These are phyloP conservation scores for Colletotrichum sublineola DNA, from an alignment of 2,329 filamentous ascomycete species.

Conservation along the genomic window DNA sequence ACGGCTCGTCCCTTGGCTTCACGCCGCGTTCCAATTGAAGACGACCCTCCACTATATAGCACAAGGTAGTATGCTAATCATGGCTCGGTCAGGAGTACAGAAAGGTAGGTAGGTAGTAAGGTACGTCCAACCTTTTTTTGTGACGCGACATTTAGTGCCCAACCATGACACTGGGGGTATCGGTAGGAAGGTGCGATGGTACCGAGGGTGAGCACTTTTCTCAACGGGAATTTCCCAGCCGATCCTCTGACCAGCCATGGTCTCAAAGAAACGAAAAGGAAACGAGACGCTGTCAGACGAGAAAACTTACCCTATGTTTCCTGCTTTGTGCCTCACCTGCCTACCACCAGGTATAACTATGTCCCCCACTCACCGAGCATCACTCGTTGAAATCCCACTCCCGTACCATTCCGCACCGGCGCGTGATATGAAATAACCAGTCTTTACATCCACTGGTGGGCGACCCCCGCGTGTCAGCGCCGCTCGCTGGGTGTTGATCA, in stretches of 20 bases:
- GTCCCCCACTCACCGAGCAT: conserved; percentile 14
- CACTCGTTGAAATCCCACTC: conserved; percentile 15
- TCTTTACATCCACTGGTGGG: neutral
- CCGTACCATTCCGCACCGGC: conserved; percentile 8
- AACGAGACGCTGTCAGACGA: conserved; percentile 3
- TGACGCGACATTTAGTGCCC: neutral
- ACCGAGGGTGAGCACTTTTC: conserved; percentile 29
- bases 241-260: conserved; percentile 1
- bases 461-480: conserved; percentile 18
- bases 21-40: neutral
- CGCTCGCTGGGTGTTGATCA: conserved; percentile 45
- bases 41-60: neutral
- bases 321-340: neutral
- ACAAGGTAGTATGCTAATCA: neutral
- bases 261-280: neutral
- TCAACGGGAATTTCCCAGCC: conserved; percentile 21
- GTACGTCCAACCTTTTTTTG: conserved; percentile 6
- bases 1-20: neutral
- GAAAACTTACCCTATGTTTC: neutral
- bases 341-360: neutral
- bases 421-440: conserved; percentile 27
- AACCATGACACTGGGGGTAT: conserved; percentile 5
- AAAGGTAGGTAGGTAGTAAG: neutral
- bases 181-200: conserved; percentile 15
- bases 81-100: conserved; percentile 26